Percentiles rank a stretch among this genome's conserved stretches.
Conservation (phyloP, 2,329 filamentous ascomycete species). For the Fusarium piperis region DNA sequence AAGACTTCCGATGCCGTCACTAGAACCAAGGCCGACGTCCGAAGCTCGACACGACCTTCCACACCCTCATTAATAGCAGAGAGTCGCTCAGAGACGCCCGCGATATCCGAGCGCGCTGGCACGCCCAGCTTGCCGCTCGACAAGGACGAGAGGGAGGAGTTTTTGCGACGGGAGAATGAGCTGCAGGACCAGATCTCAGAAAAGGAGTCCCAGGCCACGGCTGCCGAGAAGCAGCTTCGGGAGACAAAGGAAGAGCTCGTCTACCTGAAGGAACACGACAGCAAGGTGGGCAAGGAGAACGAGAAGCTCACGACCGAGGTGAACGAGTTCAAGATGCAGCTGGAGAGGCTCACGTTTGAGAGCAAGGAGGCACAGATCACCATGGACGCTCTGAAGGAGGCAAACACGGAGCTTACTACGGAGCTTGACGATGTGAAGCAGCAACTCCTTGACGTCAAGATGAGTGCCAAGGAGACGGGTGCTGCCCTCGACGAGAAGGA, state of each 20-base stretch:
- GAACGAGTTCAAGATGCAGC: constrained; percentile 95
- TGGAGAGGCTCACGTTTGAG: constrained; percentile 95
- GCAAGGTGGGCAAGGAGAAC: constrained; percentile 86
- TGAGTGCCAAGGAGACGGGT: constrained; percentile 93
- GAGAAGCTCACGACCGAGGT: constrained; percentile 86
- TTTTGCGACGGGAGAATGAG: constrained; percentile 93
- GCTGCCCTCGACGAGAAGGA: constrained; percentile 96
- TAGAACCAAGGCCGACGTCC: constrained; percentile 54
- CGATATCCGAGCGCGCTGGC: constrained; percentile 80
- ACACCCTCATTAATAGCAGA: constrained; percentile 64
- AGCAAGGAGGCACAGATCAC: constrained; percentile 97
- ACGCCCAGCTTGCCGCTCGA: constrained; percentile 90
- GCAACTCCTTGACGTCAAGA: constrained; percentile 93
- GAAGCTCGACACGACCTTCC: constrained; percentile 58
- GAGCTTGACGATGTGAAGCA: constrained; percentile 97
- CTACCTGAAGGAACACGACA: constrained; percentile 86
- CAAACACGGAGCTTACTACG: constrained; percentile 88
- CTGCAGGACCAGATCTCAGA: constrained; percentile 96
- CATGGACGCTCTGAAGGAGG: constrained; percentile 97
- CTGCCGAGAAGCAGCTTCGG: constrained; percentile 81
- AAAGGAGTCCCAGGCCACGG: constrained; percentile 83
- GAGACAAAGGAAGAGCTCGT: constrained; percentile 88
- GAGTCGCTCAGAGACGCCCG: constrained; percentile 69
- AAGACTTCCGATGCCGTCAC: constrained; percentile 59
- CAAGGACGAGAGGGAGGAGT: constrained; percentile 97